A percentile compares a stretch with the other conserved stretches of the same genome.
Conservation (phyloP, 2,329 filamentous ascomycete genomes). For the Verticillium nonalfalfae region DNA sequence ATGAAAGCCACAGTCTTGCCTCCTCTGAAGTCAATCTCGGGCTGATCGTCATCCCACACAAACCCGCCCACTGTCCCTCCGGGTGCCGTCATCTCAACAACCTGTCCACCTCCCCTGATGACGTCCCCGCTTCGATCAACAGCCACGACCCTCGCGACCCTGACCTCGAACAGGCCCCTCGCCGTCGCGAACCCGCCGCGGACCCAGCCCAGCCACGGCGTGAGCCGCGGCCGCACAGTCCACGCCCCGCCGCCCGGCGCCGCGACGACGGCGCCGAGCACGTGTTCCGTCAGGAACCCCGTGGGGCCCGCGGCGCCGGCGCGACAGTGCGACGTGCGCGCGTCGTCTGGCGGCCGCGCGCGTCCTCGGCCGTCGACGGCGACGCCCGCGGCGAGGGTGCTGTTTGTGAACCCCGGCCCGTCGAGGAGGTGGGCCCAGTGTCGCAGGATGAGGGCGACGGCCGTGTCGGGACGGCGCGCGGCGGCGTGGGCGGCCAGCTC, state of each 20-base stretch:
- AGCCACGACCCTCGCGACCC: slow-evolving; percentile 14
- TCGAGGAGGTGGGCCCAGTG: slow-evolving; percentile 32
- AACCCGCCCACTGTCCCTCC: slow-evolving; percentile 11
- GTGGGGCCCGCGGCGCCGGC: slow-evolving; percentile 29
- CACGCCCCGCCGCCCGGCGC: slow-evolving; percentile 17
- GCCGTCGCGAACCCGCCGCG: slow-evolving; percentile 28
- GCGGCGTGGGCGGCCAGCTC: slow-evolving; percentile 29
- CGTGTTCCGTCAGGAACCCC: slow-evolving; percentile 17
- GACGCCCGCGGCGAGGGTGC: slow-evolving; percentile 34
- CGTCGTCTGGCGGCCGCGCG: slow-evolving; percentile 24
- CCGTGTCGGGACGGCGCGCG: slow-evolving; percentile 25
- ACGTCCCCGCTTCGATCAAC: background rate
- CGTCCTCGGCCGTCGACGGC: slow-evolving; percentile 23
- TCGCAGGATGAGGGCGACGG: slow-evolving; percentile 32
- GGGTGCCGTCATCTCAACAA: slow-evolving; percentile 9
- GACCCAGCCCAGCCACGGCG: slow-evolving; percentile 23
- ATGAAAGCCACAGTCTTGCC: slow-evolving; percentile 7
- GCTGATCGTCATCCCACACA: slow-evolving; percentile 9
- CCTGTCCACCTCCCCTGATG: slow-evolving; percentile 3
- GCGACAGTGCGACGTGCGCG: slow-evolving; percentile 26
- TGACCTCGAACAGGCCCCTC: slow-evolving; percentile 24
- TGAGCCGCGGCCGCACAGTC: slow-evolving; percentile 19
- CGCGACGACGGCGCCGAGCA: slow-evolving; percentile 21
- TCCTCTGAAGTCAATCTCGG: slow-evolving; percentile 7
- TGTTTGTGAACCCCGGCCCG: slow-evolving; percentile 31